phyloP scores from a whole-genome alignment of 306 rosid genomes.

The Trifolium fragiferum region DNA sequence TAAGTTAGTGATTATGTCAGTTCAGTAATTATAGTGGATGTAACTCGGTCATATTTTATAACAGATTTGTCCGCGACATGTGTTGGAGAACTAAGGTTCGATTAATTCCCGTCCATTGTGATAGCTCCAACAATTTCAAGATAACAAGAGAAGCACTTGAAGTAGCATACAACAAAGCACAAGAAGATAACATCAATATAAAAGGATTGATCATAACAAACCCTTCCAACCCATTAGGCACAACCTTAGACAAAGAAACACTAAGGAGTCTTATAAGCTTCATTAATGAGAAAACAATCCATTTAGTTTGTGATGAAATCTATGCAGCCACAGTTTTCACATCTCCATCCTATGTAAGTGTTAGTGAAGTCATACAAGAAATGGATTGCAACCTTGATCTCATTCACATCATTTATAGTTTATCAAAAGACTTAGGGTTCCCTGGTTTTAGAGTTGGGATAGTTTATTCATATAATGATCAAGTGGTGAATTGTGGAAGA shows the following conservation, averaged over 20 bases:
- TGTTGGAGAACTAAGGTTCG: slow-evolving; percentile 79
- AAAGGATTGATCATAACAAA: slow-evolving; percentile 82
- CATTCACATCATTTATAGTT: slow-evolving; percentile 72
- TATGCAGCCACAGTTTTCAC: slow-evolving; percentile 81
- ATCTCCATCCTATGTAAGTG: slow-evolving; percentile 56
- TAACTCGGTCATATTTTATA: background rate
- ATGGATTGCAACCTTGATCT: slow-evolving; percentile 62
- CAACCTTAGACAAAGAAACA: slow-evolving; percentile 62
- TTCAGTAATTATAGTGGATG: background rate
- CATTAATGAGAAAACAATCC: slow-evolving; percentile 66
- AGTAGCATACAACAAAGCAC: slow-evolving; percentile 66
- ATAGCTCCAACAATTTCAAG: slow-evolving; percentile 75
- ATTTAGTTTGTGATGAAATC: slow-evolving; percentile 87
- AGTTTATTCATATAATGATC: slow-evolving; percentile 80
- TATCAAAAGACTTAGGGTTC: slow-evolving; percentile 92
- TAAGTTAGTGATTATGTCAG: background rate
- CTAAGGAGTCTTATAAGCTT: slow-evolving; percentile 68
- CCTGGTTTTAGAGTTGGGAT: slow-evolving; percentile 92
- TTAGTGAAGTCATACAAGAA: slow-evolving; percentile 66
- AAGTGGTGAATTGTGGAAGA: slow-evolving; percentile 61
- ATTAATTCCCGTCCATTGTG: slow-evolving; percentile 68
- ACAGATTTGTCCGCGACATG: slow-evolving; percentile 75
- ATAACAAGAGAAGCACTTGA: slow-evolving; percentile 72
- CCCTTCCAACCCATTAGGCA: slow-evolving; percentile 93
- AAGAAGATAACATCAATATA: slow-evolving; percentile 59